Percentiles rank a stretch among this genome's conserved stretches.
These are phyloP conservation scores for Asterophora parasitica DNA, from an alignment of 768 basidiomycete species.

Conservation along the genomic window DNA sequence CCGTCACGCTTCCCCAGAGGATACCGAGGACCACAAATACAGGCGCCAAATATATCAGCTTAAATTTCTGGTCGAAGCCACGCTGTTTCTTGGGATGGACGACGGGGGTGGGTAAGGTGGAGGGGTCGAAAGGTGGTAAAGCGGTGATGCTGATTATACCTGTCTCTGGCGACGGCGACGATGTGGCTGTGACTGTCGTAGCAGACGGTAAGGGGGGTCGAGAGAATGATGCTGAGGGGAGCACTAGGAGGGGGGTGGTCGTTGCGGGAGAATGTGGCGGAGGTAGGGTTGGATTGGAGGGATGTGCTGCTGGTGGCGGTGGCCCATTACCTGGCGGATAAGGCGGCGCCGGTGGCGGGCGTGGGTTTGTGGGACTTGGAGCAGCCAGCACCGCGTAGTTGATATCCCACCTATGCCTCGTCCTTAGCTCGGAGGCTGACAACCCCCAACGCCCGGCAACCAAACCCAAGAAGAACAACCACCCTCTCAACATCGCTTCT, in stretches of 20 bases:
- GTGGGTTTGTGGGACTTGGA: too few species aligned
- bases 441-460: slow-evolving; percentile 1
- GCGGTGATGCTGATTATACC: slow-evolving; percentile 14
- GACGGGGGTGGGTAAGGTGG: slow-evolving; percentile 1
- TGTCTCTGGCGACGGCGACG: slow-evolving; percentile 10
- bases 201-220: not conserved
- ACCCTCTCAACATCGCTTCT: slow-evolving; percentile 7
- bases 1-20: slow-evolving; percentile 23
- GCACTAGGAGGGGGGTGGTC: not conserved
- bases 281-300: not conserved
- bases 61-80: slow-evolving; percentile 5
- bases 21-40: slow-evolving; percentile 27
- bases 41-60: slow-evolving; percentile 24
- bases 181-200: slow-evolving; percentile 7
- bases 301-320: not conserved
- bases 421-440: slow-evolving; percentile 9
- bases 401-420: slow-evolving; percentile 8
- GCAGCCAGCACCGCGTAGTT: slow-evolving; percentile 4
- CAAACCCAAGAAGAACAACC: slow-evolving; percentile 7
- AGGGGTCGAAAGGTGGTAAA: slow-evolving; percentile 5
- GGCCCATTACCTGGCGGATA: not conserved
- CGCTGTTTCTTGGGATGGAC: slow-evolving; percentile 3
- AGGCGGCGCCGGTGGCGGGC: too few species aligned
- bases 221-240: not conserved
- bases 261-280: not conserved